Conservation (phyloP, 768 basidiomycete species). For the Coprinopsis marcescibilis region DNA sequence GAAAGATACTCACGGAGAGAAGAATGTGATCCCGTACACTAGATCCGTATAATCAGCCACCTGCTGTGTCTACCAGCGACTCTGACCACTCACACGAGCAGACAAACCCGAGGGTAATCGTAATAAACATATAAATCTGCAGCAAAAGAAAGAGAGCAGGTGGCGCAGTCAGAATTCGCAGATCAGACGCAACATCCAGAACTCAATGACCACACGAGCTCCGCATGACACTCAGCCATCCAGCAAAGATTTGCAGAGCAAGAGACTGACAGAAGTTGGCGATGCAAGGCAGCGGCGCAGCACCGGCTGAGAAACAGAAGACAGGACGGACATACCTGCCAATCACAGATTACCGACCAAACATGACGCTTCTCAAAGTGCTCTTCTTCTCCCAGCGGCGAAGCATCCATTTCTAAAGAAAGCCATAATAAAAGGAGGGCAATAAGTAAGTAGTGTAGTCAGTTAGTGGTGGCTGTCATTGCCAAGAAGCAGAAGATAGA, state of each 20-base stretch:
- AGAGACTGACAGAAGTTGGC: background rate
- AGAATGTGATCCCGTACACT: conserved; percentile 70
- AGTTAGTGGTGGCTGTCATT: too few species aligned
- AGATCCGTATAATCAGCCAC: background rate
- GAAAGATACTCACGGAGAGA: conserved; percentile 52
- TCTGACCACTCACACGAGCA: conserved; percentile 44
- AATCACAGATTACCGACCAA: conserved; percentile 49
- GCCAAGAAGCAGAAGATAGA: too few species aligned
- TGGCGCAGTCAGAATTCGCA: background rate
- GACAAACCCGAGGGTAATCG: conserved; percentile 54
- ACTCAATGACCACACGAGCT: too few species aligned
- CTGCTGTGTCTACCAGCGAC: background rate
- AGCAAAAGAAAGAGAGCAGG: conserved; percentile 22
- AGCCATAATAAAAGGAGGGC: too few species aligned
- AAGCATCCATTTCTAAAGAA: conserved; percentile 45
- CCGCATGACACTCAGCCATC: too few species aligned
- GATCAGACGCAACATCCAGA: too few species aligned
- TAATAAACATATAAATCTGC: conserved; percentile 41
- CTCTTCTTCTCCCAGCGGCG: conserved; percentile 57
- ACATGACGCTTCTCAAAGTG: conserved; percentile 50
- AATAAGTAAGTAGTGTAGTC: too few species aligned
- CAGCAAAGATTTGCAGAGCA: too few species aligned
- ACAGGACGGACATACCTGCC: conserved; percentile 41
- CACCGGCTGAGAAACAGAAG: background rate
- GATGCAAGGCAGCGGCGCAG: background rate